Base-by-base conservation (phyloP, 768 basidiomycete species). In the Gautieria morchelliformis region DNA sequence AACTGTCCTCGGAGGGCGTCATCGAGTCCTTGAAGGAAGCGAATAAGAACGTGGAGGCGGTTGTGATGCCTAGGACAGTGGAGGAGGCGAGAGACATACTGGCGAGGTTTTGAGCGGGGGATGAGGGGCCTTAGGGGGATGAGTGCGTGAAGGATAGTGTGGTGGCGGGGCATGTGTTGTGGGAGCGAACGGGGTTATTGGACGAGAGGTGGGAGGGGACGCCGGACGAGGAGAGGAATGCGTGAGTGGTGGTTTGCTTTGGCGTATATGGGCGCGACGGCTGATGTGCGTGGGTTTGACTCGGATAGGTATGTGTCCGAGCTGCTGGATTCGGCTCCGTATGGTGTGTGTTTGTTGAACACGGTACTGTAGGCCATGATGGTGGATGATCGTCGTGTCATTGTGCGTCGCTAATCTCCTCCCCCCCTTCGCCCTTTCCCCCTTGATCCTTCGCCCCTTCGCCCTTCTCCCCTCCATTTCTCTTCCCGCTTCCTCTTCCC, bases 381-480 rank as follows among this genome's bases (percentile, higher is more conserved):
- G 53, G 90, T 96, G 37, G 94, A 96, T 65, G 94, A 97, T 66
- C 77, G 82, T 33, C 77, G 85, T 37, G 93, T 96, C 46, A 91
- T 98, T 62, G 89, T 91, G 63, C 52, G 88, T 77, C 1, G 20
- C 30, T 11, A n/a, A n/a, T 48, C 41, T 6, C n/a, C 17, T 41
- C 22, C 17, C 32, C 27, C n/a, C n/a, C n/a, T n/a, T n/a, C n/a
- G n/a, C n/a, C n/a, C n/a, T n/a, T 27, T 27, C 27, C 27, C 27
- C 27, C 27, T 27, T 27, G 3, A 27, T 27, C 5, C 5, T 5
- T 5, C 27, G 5, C 27, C 27, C 27, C 27, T n/a, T n/a, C n/a
- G n/a, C 27, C 27, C 27, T 27, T 27, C 27, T 5, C 27, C 3
- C 27, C 5, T 27, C 27, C 27, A 3, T 27, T 27, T 27, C 27